phyloP scores from a whole-genome alignment of 1,284 basidiomycete genomes.

The Peniophora sp. region DNA sequence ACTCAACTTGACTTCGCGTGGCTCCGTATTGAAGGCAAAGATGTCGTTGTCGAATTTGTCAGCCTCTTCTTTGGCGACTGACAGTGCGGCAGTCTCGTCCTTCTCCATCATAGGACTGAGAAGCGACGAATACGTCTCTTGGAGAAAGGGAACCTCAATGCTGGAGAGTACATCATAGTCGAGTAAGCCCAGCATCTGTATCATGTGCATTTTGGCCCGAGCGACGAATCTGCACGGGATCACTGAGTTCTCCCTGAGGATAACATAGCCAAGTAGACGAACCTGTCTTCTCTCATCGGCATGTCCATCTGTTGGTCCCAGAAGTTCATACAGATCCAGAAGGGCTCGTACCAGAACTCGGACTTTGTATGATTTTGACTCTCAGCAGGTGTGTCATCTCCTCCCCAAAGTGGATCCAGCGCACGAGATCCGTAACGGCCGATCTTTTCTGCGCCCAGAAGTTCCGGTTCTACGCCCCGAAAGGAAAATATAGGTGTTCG shows the following conservation, averaged over 20 bases:
- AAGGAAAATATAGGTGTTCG: slow-evolving; percentile 88
- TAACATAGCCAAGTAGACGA: not conserved
- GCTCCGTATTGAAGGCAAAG: slow-evolving; percentile 38
- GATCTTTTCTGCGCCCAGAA: slow-evolving; percentile 32
- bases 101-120: slow-evolving; percentile 9
- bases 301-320: slow-evolving; percentile 84
- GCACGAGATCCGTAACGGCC: slow-evolving; percentile 39
- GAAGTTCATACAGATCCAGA: slow-evolving; percentile 75
- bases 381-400: slow-evolving; percentile 40
- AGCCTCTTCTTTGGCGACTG: slow-evolving; percentile 39
- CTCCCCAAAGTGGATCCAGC: slow-evolving; percentile 79
- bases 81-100: slow-evolving; percentile 15
- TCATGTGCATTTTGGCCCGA: slow-evolving; percentile 89
- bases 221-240: slow-evolving; percentile 71
- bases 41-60: slow-evolving; percentile 66
- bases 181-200: slow-evolving; percentile 86
- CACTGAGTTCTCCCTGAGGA: not conserved
- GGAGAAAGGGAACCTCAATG: slow-evolving; percentile 75
- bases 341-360: slow-evolving; percentile 81
- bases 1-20: slow-evolving; percentile 24
- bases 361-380: slow-evolving; percentile 32
- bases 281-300: slow-evolving; percentile 82
- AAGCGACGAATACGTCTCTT: slow-evolving; percentile 25
- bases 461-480: slow-evolving; percentile 43
- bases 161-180: slow-evolving; percentile 84